Evolutionary conservation across 1,139 yeast species (phyloP), one percentile per base, ranked within the genome.

Genomic region (Blastobotrys indianensis): DNA sequence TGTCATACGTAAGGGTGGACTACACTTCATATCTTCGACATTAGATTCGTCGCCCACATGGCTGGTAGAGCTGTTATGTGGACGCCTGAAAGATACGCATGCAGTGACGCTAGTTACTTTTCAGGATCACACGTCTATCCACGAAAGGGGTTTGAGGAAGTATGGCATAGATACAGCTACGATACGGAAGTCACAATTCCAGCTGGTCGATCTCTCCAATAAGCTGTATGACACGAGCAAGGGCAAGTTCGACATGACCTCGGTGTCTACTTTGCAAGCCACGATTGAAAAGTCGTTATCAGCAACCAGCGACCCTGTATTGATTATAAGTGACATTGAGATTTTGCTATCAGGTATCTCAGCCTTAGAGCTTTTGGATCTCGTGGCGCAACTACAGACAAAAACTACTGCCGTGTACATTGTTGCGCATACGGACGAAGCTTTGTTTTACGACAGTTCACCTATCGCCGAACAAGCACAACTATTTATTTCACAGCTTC

Each of bases 1-100:
- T 8, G 16, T 45, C 3, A 28, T 25, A 12, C 13, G 37, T 11
- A 25, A 7, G 23, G 45, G 29, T 2, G 15, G 28, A 8, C 57
- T 79, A 34, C 68, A 77, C 1, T 57, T 78, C 1, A 65, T 84
- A 1, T 72, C 85, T 0, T 75, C 81, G 51, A 68, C 73, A 1
- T 77, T 75, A 50, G 83, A 85, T 0, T 82, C 87, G 0, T 72
- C 79, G 15, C 81, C 94, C 1, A 61, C 76, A 4, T 85, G 94
- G 94, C 66, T 85, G 31, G 59, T 77, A 5, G 74, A 63, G 47
- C 59, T 66, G 3, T 50, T 72, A 6, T 54, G 69, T 10, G 73
- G 69, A 45, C 39, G 54, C 35, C 35, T 41, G 13, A 33, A 35
- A 28, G 34, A 32, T 36, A 17, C 30, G 12, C 32, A 17, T 3